phyloP scores from a whole-genome alignment of 179 eudicot genomes.

The Beta macrorhiza region DNA sequence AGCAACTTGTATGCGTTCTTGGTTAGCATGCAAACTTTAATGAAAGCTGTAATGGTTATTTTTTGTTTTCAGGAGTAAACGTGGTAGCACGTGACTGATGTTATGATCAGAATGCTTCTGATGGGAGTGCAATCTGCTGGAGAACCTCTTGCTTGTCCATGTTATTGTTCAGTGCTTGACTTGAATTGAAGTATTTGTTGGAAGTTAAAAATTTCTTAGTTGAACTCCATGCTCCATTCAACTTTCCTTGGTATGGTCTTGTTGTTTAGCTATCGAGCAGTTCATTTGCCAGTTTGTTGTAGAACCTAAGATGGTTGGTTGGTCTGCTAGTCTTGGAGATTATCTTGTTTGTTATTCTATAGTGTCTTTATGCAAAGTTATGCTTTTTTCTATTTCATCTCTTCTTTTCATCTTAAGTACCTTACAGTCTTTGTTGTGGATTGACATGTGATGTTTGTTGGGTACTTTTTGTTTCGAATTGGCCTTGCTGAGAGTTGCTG shows the following conservation, averaged over 20 bases:
- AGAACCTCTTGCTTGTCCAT: slow-evolving; percentile 23
- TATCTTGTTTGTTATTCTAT: neutral
- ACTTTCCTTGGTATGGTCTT: slow-evolving; percentile 41
- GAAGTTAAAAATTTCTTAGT: slow-evolving; percentile 33
- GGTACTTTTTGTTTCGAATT: neutral
- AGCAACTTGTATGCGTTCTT: neutral
- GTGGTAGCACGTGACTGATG: neutral
- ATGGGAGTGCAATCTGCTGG: slow-evolving; percentile 5
- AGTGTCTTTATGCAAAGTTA: neutral
- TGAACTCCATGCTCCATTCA: slow-evolving; percentile 37
- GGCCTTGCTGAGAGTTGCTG: neutral
- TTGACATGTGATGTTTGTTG: neutral
- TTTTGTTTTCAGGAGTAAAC: slow-evolving; percentile 31
- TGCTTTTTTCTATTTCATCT: neutral
- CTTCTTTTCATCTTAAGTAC: neutral
- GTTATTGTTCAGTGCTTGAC: slow-evolving; percentile 28
- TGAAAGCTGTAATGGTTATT: neutral
- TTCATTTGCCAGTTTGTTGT: slow-evolving; percentile 22
- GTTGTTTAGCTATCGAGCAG: slow-evolving; percentile 25
- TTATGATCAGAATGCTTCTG: slow-evolving; percentile 12
- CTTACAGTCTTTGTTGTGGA: neutral
- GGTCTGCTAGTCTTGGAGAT: neutral
- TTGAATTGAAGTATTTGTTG: slow-evolving; percentile 28
- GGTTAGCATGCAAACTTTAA: neutral
- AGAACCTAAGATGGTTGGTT: slow-evolving; percentile 19